These are phyloP conservation scores for Talaromyces stipitatus DNA, from an alignment of 495 filamentous ascomycete genomes.

Conservation along the genomic window DNA sequence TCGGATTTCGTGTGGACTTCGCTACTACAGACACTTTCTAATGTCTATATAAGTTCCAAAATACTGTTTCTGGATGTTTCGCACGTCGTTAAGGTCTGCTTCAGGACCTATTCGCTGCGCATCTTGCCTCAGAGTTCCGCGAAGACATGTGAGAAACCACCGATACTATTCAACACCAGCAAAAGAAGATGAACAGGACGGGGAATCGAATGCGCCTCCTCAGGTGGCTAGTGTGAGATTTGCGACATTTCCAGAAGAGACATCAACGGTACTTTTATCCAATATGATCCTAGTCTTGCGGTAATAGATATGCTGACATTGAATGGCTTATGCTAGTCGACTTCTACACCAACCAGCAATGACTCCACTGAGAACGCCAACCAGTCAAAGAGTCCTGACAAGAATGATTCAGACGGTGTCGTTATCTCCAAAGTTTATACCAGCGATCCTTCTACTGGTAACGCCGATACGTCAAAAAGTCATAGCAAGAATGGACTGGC, in stretches of 20 bases:
- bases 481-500: no score
- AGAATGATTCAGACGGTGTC: neutral
- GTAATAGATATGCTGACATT: neutral
- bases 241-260: neutral
- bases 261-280: neutral
- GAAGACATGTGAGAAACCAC: slow-evolving; percentile 14
- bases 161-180: slow-evolving; percentile 19
- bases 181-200: neutral
- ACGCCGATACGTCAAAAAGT: neutral
- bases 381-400: neutral
- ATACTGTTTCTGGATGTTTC: slow-evolving; percentile 28
- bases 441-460: neutral
- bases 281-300: neutral
- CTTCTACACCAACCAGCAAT: neutral
- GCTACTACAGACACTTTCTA: neutral
- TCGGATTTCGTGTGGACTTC: neutral
- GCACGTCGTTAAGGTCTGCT: slow-evolving; percentile 31
- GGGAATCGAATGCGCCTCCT: neutral
- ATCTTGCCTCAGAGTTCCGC: slow-evolving; percentile 22
- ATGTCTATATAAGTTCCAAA: neutral
- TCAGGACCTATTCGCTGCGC: slow-evolving; percentile 31
- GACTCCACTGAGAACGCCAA: neutral
- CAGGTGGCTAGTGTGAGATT: neutral
- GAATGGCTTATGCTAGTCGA: neutral
- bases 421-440: neutral